Percentiles rank a stretch among this genome's conserved stretches.
These are phyloP conservation scores for Lepidium campestre DNA, from an alignment of 441 rosid species.

Conservation along the genomic window DNA sequence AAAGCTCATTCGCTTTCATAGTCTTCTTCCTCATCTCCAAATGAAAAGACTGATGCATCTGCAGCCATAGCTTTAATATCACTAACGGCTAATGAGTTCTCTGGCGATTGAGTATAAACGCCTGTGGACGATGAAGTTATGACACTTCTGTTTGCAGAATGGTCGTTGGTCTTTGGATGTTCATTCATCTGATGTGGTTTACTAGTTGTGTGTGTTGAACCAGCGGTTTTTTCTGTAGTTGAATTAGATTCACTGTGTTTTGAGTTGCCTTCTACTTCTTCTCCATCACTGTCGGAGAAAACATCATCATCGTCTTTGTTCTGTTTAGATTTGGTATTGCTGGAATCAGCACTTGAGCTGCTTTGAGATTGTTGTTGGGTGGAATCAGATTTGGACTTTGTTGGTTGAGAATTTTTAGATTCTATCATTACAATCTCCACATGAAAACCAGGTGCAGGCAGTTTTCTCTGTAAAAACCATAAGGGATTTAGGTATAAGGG, in stretches of 20 bases:
- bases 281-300: slow-evolving; percentile 72
- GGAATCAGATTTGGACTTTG: slow-evolving; percentile 35
- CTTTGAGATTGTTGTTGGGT: slow-evolving; percentile 26
- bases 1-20: slow-evolving; percentile 50
- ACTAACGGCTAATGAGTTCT: slow-evolving; percentile 34
- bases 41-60: slow-evolving; percentile 68
- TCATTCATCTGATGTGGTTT: slow-evolving; percentile 6
- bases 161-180: background rate
- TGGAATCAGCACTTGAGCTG: slow-evolving; percentile 25
- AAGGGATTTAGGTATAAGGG: background rate
- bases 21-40: slow-evolving; percentile 79
- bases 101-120: background rate
- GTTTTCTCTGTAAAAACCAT: slow-evolving; percentile 44
- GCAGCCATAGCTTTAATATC: slow-evolving; percentile 73
- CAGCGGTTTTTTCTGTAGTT: slow-evolving; percentile 21
- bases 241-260: slow-evolving; percentile 24
- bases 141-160: slow-evolving; percentile 1
- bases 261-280: slow-evolving; percentile 33
- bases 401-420: slow-evolving; percentile 31
- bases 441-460: slow-evolving; percentile 78
- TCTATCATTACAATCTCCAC: slow-evolving; percentile 76
- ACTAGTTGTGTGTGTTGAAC: slow-evolving; percentile 26
- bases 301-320: slow-evolving; percentile 48
- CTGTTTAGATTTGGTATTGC: slow-evolving; percentile 26
- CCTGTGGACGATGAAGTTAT: background rate